Evolutionary conservation across 2,329 filamentous ascomycete species (phyloP).

Genomic region (Diplodia intermedia): DNA sequence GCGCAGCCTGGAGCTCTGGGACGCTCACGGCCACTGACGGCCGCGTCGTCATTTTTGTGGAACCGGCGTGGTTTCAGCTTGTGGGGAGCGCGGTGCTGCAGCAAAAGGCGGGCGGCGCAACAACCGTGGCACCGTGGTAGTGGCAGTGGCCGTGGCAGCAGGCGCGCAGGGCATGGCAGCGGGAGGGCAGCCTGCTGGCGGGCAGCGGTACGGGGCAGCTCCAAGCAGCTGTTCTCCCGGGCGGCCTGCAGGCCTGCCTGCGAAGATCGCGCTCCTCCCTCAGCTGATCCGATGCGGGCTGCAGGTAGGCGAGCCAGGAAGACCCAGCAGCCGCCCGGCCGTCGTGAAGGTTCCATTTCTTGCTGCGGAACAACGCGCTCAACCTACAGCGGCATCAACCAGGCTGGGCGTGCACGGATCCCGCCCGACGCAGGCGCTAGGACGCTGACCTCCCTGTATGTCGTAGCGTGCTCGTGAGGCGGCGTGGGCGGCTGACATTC

Average conservation of each 20-base stretch:
- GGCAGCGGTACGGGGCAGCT: no score
- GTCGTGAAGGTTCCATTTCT: conserved; percentile 11
- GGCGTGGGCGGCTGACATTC: conserved; percentile 25
- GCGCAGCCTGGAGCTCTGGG: conserved; percentile 8
- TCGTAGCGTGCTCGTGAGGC: conserved; percentile 17
- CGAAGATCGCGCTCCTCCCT: conserved; percentile 12
- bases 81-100: neutral
- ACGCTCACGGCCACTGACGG: conserved; percentile 14
- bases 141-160: no score
- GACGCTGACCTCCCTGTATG: conserved; percentile 8
- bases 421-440: conserved; percentile 7
- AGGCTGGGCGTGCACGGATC: conserved; percentile 11
- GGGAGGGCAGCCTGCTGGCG: no score
- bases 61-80: conserved; percentile 29
- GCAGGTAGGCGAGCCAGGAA: conserved; percentile 10
- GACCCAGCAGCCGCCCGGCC: neutral
- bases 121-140: neutral
- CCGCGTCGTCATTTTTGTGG: conserved; percentile 25
- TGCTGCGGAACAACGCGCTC: conserved; percentile 14
- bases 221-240: no score
- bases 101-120: neutral
- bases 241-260: neutral
- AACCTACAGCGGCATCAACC: conserved; percentile 3
- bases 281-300: conserved; percentile 23
- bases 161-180: neutral